Evolutionary conservation across 768 basidiomycete genomes (phyloP).

Genomic region (Tremella yokohamensis): DNA sequence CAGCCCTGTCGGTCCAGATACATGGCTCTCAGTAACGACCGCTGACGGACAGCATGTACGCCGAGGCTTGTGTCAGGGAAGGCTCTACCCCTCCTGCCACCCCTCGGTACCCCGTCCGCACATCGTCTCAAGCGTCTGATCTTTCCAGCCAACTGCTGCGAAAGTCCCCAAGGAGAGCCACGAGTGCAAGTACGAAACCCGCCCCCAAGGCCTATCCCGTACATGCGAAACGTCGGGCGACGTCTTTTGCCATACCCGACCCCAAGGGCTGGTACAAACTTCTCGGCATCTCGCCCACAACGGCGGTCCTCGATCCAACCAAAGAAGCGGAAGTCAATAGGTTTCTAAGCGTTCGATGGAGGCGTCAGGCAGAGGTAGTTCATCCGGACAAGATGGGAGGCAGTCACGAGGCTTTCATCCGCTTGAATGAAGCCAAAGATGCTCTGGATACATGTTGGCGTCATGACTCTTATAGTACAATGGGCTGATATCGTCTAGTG

Average conservation of each 20-base stretch:
- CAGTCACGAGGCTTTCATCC: neutral
- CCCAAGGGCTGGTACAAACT: conserved; percentile 13
- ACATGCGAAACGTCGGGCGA: neutral
- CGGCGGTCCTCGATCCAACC: conserved; percentile 7
- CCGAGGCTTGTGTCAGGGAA: no score
- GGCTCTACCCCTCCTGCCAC: neutral
- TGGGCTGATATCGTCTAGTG: neutral
- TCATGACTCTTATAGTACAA: neutral
- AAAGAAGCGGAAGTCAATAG: conserved; percentile 14
- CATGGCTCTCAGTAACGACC: no score
- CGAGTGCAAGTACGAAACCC: no score
- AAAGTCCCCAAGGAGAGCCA: neutral
- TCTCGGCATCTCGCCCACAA: conserved; percentile 11
- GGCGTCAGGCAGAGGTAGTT: neutral
- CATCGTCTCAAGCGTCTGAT: no score
- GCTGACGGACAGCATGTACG: no score
- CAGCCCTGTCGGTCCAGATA: no score
- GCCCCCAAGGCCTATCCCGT: no score
- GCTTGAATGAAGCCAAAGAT: conserved; percentile 1
- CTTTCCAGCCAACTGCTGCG: neutral
- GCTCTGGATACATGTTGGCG: neutral
- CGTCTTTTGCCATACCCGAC: conserved; percentile 10
- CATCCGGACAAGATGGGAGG: conserved; percentile 2
- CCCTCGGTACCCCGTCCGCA: neutral
- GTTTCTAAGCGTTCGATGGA: neutral